These are phyloP conservation scores for Aspergillus diversus DNA, from an alignment of 495 filamentous ascomycete species.

Conservation along the genomic window DNA sequence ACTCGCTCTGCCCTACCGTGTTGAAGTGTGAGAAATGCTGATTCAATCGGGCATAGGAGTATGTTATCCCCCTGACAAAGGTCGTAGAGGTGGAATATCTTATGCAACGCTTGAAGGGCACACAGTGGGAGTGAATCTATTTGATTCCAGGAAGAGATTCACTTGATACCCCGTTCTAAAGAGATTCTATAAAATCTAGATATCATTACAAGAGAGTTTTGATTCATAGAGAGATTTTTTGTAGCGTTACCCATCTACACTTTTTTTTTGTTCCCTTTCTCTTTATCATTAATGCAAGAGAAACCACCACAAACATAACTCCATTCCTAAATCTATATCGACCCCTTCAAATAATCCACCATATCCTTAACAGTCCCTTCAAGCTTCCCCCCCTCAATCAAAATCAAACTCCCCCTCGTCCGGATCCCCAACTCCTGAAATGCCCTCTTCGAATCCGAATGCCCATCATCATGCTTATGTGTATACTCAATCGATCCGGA, in stretches of 20 bases:
- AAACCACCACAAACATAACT: slow-evolving; percentile 6
- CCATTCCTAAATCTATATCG: slow-evolving; percentile 10
- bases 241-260: slow-evolving; percentile 1
- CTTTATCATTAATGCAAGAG: slow-evolving; percentile 35
- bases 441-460: slow-evolving; percentile 86
- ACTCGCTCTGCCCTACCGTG: not conserved
- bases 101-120: slow-evolving; percentile 83
- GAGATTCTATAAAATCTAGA: not conserved
- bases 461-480: slow-evolving; percentile 73
- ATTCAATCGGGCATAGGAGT: slow-evolving; percentile 59
- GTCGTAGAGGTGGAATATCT: slow-evolving; percentile 97
- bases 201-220: not conserved
- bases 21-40: slow-evolving; percentile 5
- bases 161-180: not conserved
- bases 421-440: slow-evolving; percentile 93
- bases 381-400: slow-evolving; percentile 73
- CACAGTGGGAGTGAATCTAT: slow-evolving; percentile 57
- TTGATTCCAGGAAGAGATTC: not conserved
- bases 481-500: slow-evolving; percentile 72
- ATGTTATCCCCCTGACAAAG: slow-evolving; percentile 96
- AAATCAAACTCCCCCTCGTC: slow-evolving; percentile 76
- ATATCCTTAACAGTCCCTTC: slow-evolving; percentile 70
- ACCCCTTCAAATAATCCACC: slow-evolving; percentile 65
- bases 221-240: no score
- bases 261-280: slow-evolving; percentile 22